Conservation (phyloP, 139 green algal genomes). For the Coelastrella sp. region DNA sequence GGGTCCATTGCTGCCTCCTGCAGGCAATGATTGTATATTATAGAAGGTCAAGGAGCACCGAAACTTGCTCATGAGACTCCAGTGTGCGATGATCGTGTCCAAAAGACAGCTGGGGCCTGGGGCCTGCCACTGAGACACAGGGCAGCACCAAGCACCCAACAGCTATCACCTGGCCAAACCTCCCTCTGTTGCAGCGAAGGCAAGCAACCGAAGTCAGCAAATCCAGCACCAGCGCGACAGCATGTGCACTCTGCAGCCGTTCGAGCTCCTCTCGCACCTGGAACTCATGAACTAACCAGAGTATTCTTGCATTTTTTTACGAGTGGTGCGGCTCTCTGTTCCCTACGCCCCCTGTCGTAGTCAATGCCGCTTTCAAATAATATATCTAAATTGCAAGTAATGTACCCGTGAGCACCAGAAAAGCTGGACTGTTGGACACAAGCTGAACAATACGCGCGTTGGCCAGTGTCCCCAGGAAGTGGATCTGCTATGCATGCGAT, state of each 20-base stretch:
- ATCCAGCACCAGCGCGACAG: neutral
- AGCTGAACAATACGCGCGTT: no score
- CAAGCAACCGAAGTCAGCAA: neutral
- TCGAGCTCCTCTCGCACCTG: neutral
- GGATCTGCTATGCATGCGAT: no score
- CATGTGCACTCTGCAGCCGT: neutral
- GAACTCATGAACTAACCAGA: no score
- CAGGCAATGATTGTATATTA: neutral
- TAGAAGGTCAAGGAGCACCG: neutral
- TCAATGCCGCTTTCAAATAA: no score
- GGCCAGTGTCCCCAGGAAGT: no score
- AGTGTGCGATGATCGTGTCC: neutral
- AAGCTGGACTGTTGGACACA: no score
- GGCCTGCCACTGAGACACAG: neutral
- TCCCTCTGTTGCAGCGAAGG: neutral
- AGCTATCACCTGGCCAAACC: constrained; percentile 9
- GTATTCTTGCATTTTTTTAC: no score
- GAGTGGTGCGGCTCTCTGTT: no score
- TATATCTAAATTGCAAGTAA: no score
- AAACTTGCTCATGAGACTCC: no score
- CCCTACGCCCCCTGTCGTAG: no score
- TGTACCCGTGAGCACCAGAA: no score
- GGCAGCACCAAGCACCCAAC: neutral
- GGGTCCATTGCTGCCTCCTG: constrained; percentile 60
- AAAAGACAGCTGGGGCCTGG: neutral